These are phyloP conservation scores for Termitomyces heimii DNA, from an alignment of 768 basidiomycete species.

Conservation along the genomic window DNA sequence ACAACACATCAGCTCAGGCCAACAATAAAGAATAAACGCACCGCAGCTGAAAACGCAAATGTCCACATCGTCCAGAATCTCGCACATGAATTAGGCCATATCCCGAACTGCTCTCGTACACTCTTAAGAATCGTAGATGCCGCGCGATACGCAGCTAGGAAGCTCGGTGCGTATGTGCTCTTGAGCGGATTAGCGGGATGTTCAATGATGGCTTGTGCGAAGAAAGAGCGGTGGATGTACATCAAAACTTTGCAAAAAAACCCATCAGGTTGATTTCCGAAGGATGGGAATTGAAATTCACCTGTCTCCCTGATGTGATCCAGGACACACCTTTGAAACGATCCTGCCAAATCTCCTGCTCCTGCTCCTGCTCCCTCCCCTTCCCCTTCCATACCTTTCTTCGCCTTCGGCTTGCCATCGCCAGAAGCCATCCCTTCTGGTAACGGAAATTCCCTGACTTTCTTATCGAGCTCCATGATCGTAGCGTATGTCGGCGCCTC, in stretches of 20 bases:
- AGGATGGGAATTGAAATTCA: slow-evolving; percentile 14
- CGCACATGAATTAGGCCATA: slow-evolving; percentile 40
- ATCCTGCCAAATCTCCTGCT: slow-evolving; percentile 26
- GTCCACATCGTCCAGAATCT: slow-evolving; percentile 64
- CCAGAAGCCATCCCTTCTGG: slow-evolving; percentile 8
- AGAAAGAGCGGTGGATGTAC: slow-evolving; percentile 63
- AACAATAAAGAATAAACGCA: slow-evolving; percentile 17
- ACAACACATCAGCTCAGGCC: not conserved
- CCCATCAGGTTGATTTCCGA: not conserved
- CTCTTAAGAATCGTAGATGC: slow-evolving; percentile 52
- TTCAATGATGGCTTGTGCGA: slow-evolving; percentile 67
- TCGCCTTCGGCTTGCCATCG: not conserved
- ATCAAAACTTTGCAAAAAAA: slow-evolving; percentile 39
- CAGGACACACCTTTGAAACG: slow-evolving; percentile 40
- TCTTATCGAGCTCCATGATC: slow-evolving; percentile 62
- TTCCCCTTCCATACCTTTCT: not conserved
- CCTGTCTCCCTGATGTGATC: slow-evolving; percentile 45
- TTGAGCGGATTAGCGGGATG: slow-evolving; percentile 61
- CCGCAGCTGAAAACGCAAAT: slow-evolving; percentile 49
- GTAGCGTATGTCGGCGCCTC: slow-evolving; percentile 59
- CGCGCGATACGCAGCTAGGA: slow-evolving; percentile 55
- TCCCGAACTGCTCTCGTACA: slow-evolving; percentile 40
- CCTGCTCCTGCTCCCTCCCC: not conserved
- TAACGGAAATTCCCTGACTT: slow-evolving; percentile 53
- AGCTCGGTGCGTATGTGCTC: slow-evolving; percentile 58